Percentiles rank a stretch among this genome's conserved stretches.
These are phyloP conservation scores for Calonectria multiphialidica DNA, from an alignment of 2,329 filamentous ascomycete species.

Conservation along the genomic window DNA sequence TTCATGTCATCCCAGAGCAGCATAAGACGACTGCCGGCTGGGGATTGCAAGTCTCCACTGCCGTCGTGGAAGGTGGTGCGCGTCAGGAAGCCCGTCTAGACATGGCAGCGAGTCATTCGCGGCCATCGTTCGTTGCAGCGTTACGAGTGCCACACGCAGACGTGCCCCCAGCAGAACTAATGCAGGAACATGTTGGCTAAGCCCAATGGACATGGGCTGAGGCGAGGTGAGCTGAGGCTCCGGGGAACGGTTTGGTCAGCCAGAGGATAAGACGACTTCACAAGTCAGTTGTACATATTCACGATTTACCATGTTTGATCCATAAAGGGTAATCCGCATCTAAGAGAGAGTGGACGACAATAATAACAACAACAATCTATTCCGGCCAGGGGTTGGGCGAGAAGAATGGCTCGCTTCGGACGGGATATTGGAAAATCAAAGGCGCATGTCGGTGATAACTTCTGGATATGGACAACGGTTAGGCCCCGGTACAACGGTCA, in stretches of 20 bases:
- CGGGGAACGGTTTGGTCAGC: background rate
- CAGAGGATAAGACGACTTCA: background rate
- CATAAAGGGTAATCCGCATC: background rate
- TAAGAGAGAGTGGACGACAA: background rate
- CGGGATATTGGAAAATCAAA: conserved; percentile 1
- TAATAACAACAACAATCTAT: background rate
- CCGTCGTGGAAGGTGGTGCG: background rate
- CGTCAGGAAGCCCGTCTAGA: background rate
- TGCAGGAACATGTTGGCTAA: conserved; percentile 34
- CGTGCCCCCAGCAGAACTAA: conserved; percentile 28
- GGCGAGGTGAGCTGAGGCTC: background rate
- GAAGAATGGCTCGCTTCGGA: background rate
- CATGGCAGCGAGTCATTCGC: conserved; percentile 19
- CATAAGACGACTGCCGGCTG: conserved; percentile 17
- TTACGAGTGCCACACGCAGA: conserved; percentile 12
- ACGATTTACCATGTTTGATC: background rate
- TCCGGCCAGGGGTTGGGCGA: background rate
- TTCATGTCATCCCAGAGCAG: conserved; percentile 20
- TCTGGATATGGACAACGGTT: background rate
- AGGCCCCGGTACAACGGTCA: background rate
- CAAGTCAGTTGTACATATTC: background rate
- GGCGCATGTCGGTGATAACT: background rate
- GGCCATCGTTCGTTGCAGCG: background rate
- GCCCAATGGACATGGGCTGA: background rate
- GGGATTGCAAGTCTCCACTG: conserved; percentile 11